Conservation (phyloP, 257 asterid genomes). For the Scutellaria baicalensis region DNA sequence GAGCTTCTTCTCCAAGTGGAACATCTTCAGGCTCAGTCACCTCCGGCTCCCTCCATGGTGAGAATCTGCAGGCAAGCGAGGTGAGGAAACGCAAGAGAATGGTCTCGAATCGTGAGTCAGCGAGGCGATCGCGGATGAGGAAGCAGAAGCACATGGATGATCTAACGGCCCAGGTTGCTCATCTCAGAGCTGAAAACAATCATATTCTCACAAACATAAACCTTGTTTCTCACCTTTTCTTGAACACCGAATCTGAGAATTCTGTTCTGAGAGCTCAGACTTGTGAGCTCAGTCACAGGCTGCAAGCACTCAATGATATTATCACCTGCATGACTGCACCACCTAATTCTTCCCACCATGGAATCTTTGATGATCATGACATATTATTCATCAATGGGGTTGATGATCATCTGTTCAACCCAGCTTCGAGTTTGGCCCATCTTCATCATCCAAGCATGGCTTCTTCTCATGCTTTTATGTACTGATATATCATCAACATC, state of each 20-base stretch:
- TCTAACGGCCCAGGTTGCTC: slow-evolving; percentile 20
- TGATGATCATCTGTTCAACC: slow-evolving; percentile 43
- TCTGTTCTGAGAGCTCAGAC: slow-evolving; percentile 31
- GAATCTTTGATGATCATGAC: slow-evolving; percentile 4
- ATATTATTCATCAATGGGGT: slow-evolving; percentile 7
- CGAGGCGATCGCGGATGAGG: slow-evolving; percentile 36
- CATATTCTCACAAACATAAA: slow-evolving; percentile 20
- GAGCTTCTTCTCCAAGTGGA: slow-evolving; percentile 15
- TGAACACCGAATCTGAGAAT: slow-evolving; percentile 29
- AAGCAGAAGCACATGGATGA: slow-evolving; percentile 46
- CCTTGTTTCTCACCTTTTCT: slow-evolving; percentile 8
- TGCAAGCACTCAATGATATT: slow-evolving; percentile 43
- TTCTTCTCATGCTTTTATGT: slow-evolving; percentile 36
- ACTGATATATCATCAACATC: slow-evolving; percentile 17
- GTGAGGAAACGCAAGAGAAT: slow-evolving; percentile 37
- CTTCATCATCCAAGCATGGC: slow-evolving; percentile 46
- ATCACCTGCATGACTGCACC: slow-evolving; percentile 17
- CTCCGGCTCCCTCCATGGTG: slow-evolving; percentile 9
- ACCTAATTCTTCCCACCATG: no score
- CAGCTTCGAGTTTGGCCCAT: slow-evolving; percentile 36
- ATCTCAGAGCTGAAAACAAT: slow-evolving; percentile 33
- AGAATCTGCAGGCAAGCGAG: slow-evolving; percentile 8
- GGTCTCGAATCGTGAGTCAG: slow-evolving; percentile 45
- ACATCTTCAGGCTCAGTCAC: slow-evolving; percentile 22
- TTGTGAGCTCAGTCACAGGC: slow-evolving; percentile 33